Evolutionary conservation across 2,329 filamentous ascomycete genomes (phyloP).

Genomic region (Fusarium floridanum): DNA sequence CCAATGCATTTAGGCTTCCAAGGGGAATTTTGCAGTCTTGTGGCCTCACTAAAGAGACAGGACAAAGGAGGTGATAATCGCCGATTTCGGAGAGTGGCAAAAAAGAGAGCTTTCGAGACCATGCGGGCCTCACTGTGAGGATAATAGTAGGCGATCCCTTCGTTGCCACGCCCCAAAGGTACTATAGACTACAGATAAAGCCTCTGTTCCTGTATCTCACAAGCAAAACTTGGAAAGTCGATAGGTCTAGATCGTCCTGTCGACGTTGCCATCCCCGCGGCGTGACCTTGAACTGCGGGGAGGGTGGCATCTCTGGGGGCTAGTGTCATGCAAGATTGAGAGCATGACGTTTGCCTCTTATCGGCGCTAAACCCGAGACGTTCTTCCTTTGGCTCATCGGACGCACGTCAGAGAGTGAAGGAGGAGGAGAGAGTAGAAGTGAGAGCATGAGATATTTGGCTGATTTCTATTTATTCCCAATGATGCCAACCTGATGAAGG

Average conservation of each 20-base stretch:
- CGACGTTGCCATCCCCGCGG: background rate
- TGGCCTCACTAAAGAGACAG: background rate
- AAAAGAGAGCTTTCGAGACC: background rate
- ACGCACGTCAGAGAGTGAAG: background rate
- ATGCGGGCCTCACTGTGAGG: background rate
- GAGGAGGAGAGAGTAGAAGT: background rate
- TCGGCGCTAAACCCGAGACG: background rate
- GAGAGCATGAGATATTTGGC: background rate
- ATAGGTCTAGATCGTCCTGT: background rate
- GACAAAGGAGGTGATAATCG: background rate
- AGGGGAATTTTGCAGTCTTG: background rate
- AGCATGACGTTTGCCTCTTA: background rate
- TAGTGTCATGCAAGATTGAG: conserved; percentile 15
- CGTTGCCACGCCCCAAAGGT: background rate
- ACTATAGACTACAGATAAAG: background rate
- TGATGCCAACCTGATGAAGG: no score
- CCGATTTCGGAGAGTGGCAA: background rate
- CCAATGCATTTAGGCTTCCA: background rate
- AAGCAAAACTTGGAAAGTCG: background rate
- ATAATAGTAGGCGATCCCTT: background rate
- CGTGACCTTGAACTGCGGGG: background rate
- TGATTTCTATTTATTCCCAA: background rate
- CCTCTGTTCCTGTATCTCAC: background rate
- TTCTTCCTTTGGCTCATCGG: background rate
- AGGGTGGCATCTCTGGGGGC: background rate